Evolutionary conservation across 305 asterid species (phyloP).

Genomic region (Fraxinus greggii): DNA sequence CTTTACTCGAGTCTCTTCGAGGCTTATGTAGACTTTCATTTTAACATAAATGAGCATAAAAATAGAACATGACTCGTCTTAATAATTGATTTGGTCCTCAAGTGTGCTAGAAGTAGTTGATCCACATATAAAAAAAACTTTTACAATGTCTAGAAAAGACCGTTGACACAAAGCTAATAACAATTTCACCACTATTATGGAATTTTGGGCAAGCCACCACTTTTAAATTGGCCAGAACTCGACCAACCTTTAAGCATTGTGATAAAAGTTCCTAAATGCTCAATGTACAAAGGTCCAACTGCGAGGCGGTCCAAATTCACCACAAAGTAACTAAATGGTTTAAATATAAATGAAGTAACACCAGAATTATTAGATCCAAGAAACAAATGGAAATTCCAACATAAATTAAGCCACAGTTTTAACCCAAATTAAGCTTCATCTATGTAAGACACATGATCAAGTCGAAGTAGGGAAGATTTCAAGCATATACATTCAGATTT

Average conservation of each 20-base stretch:
- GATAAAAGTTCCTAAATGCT: not conserved
- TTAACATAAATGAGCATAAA: conserved; percentile 3
- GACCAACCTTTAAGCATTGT: not conserved
- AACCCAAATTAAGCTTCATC: not conserved
- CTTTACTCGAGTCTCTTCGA: not conserved
- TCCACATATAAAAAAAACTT: not conserved
- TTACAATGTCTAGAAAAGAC: not conserved
- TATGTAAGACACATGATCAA: not conserved
- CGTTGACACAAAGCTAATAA: not conserved
- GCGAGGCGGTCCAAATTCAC: not conserved
- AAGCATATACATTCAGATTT: not conserved
- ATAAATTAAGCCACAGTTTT: not conserved
- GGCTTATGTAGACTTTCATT: not conserved
- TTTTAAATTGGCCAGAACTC: not conserved
- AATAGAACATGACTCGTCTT: conserved; percentile 1
- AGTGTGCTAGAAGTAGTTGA: not conserved
- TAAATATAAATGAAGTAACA: not conserved
- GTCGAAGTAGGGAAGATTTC: not conserved
- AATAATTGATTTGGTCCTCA: conserved; percentile 10
- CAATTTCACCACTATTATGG: not conserved
- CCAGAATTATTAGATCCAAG: not conserved
- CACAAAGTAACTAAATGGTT: not conserved
- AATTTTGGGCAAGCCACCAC: not conserved
- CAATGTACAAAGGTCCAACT: not conserved
- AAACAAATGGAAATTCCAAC: not conserved